These are phyloP conservation scores for Limonium bicolor DNA, from an alignment of 148 eudicot genomes.

Conservation along the genomic window DNA sequence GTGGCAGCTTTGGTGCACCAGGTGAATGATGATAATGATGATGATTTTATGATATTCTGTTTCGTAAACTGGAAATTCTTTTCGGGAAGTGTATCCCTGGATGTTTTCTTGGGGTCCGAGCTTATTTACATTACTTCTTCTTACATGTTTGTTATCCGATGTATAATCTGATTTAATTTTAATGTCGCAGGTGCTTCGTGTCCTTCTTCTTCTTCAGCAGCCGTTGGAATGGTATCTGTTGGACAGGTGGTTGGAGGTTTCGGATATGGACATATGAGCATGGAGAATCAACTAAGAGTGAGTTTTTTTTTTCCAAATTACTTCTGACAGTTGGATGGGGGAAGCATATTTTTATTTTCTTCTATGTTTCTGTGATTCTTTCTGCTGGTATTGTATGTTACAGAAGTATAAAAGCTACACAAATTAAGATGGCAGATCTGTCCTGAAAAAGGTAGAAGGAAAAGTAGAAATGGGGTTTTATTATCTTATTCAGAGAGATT, in stretches of 20 bases:
- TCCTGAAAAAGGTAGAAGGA: too few relatives aligned
- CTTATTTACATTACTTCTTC: neutral
- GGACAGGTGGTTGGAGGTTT: slow-evolving; percentile 48
- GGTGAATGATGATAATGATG: too few relatives aligned
- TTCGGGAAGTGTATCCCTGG: too few relatives aligned
- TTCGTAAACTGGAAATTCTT: too few relatives aligned
- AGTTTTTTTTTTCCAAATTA: neutral
- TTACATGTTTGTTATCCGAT: slow-evolving; percentile 1
- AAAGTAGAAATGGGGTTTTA: neutral
- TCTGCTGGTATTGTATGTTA: too few relatives aligned
- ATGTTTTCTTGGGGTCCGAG: too few relatives aligned
- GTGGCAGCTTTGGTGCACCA: too few relatives aligned
- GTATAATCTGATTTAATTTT: neutral
- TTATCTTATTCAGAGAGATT: neutral
- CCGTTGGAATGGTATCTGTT: slow-evolving; percentile 31
- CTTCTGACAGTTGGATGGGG: too few relatives aligned
- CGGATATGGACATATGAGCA: slow-evolving; percentile 64
- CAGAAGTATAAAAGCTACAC: too few relatives aligned
- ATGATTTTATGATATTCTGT: too few relatives aligned
- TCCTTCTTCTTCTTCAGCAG: slow-evolving; percentile 26
- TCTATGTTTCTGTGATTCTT: neutral
- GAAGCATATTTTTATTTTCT: neutral
- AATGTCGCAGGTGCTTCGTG: slow-evolving; percentile 19
- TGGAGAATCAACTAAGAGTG: slow-evolving; percentile 78
- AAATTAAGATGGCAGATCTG: too few relatives aligned